phyloP scores from a whole-genome alignment of 805 yeast species.

The Starmerella khaoyaiensis region DNA sequence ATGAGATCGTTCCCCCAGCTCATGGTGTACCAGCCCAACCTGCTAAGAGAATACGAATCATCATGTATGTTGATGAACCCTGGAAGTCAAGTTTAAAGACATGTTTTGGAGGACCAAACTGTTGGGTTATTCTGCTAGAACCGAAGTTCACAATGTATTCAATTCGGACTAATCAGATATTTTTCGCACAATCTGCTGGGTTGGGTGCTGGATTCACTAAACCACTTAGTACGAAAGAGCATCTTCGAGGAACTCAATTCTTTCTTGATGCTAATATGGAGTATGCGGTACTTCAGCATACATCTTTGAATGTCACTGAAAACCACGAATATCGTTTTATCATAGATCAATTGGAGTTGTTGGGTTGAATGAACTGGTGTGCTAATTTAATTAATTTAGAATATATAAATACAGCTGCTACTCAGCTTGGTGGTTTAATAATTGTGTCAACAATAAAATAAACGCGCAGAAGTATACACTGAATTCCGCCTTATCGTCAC shows the following conservation, averaged over 20 bases:
- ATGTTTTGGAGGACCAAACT: constrained; percentile 51
- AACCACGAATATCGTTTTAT: constrained; percentile 52
- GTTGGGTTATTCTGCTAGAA: constrained; percentile 50
- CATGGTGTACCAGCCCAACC: constrained; percentile 3
- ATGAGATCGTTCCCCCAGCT: constrained; percentile 10
- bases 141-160: constrained; percentile 33
- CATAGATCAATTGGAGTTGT: constrained; percentile 69
- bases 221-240: constrained; percentile 31
- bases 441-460: no score
- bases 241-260: constrained; percentile 47
- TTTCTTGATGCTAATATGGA: constrained; percentile 70
- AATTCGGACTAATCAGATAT: constrained; percentile 26
- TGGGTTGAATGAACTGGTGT: no score
- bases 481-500: no score
- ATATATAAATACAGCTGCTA: no score
- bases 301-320: constrained; percentile 19
- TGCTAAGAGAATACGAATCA: constrained; percentile 31
- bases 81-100: constrained; percentile 67
- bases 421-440: no score
- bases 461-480: no score
- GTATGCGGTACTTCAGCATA: constrained; percentile 63
- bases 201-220: constrained; percentile 59
- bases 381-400: no score
- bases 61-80: constrained; percentile 51
- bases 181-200: constrained; percentile 38